A percentile compares a stretch with the other conserved stretches of the same genome.
Evolutionary conservation across 805 yeast genomes (phyloP).

Genomic region (Spathaspora boniae): DNA sequence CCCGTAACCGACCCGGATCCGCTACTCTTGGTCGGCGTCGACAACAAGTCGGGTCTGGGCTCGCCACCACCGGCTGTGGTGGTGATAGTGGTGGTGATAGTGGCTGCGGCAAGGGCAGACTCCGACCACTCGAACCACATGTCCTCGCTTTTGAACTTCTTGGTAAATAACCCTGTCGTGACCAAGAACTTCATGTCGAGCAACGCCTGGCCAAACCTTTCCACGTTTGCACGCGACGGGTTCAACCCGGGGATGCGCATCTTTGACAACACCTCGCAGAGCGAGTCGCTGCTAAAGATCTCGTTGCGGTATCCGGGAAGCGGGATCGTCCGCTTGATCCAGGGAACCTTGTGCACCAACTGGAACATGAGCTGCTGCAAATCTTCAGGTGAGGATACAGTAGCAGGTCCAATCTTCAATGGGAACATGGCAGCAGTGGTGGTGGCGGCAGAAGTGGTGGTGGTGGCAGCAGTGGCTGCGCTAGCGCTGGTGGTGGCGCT

Average conservation of each 20-base stretch:
- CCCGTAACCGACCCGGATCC: no score
- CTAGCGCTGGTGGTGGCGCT: no score
- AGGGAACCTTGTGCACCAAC: conserved; percentile 21
- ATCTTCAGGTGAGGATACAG: conserved; percentile 15
- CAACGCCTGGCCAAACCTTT: conserved; percentile 38
- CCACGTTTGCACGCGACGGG: conserved; percentile 35
- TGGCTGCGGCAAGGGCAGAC: conserved; percentile 15
- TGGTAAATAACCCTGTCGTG: conserved; percentile 29
- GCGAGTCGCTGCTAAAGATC: conserved; percentile 36
- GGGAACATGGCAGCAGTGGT: no score
- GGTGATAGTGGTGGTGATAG: background rate
- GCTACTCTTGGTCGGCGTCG: no score
- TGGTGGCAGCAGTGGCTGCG: no score
- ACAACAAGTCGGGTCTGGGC: no score
- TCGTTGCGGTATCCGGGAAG: conserved; percentile 40
- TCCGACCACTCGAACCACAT: conserved; percentile 47
- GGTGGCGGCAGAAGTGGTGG: no score
- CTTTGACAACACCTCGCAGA: conserved; percentile 25
- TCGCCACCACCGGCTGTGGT: no score
- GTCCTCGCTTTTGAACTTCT: conserved; percentile 37
- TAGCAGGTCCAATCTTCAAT: conserved; percentile 24
- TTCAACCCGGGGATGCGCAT: conserved; percentile 29
- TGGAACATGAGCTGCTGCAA: conserved; percentile 20
- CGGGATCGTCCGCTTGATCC: conserved; percentile 30
- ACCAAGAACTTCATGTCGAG: conserved; percentile 30